Percentiles rank a stretch among this genome's conserved stretches.
Conservation (phyloP, 2,329 filamentous ascomycete genomes). For the Aspergillus sp. region DNA sequence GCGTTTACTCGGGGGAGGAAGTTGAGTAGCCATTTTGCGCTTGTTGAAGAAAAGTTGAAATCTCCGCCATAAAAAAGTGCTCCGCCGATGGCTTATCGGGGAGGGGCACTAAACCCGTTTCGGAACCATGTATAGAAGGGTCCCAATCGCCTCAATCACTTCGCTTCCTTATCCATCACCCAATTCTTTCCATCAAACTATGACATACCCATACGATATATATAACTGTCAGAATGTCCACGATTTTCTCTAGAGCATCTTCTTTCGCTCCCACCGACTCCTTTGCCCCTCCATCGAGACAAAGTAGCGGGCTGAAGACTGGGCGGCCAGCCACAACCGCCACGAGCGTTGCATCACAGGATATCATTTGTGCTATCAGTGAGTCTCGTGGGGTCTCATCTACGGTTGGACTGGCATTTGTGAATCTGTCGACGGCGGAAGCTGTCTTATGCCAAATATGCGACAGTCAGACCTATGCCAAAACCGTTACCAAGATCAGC, state of each 20-base stretch:
- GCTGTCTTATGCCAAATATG: conserved; percentile 85
- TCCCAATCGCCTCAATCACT: neutral
- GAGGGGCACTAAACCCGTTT: conserved; percentile 22
- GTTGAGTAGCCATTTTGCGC: conserved; percentile 69
- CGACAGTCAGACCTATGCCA: conserved; percentile 88
- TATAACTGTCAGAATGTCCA: neutral
- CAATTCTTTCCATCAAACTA: too few species aligned
- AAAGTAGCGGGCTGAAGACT: conserved; percentile 51
- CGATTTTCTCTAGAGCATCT: conserved; percentile 7
- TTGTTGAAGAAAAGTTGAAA: conserved; percentile 12
- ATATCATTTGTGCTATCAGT: conserved; percentile 82
- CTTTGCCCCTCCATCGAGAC: conserved; percentile 23
- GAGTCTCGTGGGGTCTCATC: conserved; percentile 86
- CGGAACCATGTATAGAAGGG: conserved; percentile 14
- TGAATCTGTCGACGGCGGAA: conserved; percentile 83
- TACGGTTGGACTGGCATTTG: conserved; percentile 79
- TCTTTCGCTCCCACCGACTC: conserved; percentile 15
- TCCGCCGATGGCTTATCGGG: conserved; percentile 17
- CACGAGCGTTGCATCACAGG: conserved; percentile 59
- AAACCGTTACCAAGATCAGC: conserved; percentile 81
- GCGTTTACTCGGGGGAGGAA: conserved; percentile 84
- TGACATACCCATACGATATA: too few species aligned
- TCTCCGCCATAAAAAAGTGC: conserved; percentile 16
- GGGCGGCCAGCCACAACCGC: conserved; percentile 54
- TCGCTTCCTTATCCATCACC: neutral